A percentile compares a stretch with the other conserved stretches of the same genome.
Conservation (phyloP, 2,329 filamentous ascomycete species). For the Phyllosticta citribraziliensis region DNA sequence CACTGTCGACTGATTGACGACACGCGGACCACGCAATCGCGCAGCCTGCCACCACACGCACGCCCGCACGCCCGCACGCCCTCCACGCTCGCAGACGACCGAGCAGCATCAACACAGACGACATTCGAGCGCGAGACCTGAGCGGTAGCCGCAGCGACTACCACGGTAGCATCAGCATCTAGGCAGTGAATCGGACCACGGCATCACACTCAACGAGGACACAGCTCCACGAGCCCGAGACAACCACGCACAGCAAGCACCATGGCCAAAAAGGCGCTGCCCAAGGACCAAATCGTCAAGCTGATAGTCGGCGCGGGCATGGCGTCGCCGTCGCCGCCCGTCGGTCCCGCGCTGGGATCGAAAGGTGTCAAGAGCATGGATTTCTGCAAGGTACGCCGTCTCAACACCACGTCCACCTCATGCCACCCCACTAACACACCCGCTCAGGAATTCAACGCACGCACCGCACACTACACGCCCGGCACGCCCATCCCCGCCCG, state of each 20-base stretch:
- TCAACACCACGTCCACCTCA: neutral
- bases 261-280: constrained; percentile 26
- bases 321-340: constrained; percentile 86
- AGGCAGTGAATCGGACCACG: no score
- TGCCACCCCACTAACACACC: neutral
- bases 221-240: neutral
- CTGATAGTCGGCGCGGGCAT: constrained; percentile 95
- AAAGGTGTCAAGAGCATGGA: constrained; percentile 99
- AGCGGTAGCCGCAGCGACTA: no score
- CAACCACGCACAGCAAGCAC: constrained; percentile 12
- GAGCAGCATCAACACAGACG: no score
- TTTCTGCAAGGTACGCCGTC: constrained; percentile 76
- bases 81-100: no score
- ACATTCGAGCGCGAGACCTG: no score
- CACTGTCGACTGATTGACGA: no score
- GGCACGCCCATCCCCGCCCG: constrained; percentile 85
- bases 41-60: no score
- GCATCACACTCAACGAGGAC: no score
- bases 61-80: no score
- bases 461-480: constrained; percentile 71
- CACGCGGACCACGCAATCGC: no score
- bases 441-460: constrained; percentile 84
- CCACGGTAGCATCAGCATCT: no score
- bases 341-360: constrained; percentile 89
- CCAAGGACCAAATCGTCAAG: constrained; percentile 61